phyloP scores from a whole-genome alignment of 176 grass and related monocot species.

The Phoenix dactylifera region DNA sequence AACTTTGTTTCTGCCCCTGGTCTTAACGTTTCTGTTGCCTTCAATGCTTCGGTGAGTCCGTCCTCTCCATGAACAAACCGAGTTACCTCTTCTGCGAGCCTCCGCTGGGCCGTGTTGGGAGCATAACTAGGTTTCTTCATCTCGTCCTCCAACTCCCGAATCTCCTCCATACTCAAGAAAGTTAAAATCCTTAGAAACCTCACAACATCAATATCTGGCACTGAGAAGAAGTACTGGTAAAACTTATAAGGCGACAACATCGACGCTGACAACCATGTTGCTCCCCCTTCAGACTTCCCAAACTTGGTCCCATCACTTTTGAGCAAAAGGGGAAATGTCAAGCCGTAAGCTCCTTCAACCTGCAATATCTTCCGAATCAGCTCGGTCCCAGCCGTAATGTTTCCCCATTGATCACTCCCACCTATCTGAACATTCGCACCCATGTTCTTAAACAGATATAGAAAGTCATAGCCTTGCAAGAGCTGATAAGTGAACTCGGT shows the following conservation, averaged over 20 bases:
- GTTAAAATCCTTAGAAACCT: constrained; percentile 81
- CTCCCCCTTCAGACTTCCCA: constrained; percentile 80
- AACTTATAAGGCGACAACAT: constrained; percentile 92
- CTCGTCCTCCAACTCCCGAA: constrained; percentile 56
- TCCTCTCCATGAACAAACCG: constrained; percentile 81
- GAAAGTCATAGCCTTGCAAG: constrained; percentile 82
- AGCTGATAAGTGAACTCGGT: constrained; percentile 97
- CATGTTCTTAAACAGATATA: constrained; percentile 78
- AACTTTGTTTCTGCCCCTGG: constrained; percentile 63
- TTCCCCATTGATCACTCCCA: constrained; percentile 97
- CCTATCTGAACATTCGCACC: constrained; percentile 92
- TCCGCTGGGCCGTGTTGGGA: constrained; percentile 63
- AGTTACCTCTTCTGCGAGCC: constrained; percentile 90
- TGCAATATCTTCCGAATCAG: constrained; percentile 91
- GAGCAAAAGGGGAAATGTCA: constrained; percentile 83
- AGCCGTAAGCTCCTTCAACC: constrained; percentile 66
- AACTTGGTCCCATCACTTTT: constrained; percentile 88
- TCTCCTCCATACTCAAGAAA: constrained; percentile 73
- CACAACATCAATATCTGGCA: constrained; percentile 64
- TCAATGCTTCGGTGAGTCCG: constrained; percentile 72
- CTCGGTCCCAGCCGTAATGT: constrained; percentile 72
- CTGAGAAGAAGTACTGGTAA: constrained; percentile 78
- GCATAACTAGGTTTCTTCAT: constrained; percentile 74
- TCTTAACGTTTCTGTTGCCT: constrained; percentile 69
- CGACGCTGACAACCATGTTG: constrained; percentile 63